Conservation (phyloP, 192 early-diverging fungal species). For the Geosiphon pyriformis region DNA sequence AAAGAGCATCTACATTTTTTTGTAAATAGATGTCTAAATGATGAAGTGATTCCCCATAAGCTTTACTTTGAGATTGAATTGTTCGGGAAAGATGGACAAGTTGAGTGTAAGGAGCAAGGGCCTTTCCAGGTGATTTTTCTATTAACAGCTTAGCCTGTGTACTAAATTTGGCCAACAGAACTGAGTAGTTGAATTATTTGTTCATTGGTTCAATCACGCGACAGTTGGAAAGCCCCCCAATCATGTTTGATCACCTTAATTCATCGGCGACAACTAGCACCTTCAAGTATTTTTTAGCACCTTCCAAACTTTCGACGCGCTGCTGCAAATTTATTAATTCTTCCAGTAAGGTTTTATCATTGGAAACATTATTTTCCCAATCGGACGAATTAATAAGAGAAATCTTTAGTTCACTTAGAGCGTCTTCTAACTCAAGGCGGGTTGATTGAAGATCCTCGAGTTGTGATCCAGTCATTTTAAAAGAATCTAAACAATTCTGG, state of each 20-base stretch:
- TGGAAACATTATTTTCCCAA: background rate
- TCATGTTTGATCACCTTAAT: conserved; percentile 33
- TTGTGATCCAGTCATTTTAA: conserved; percentile 2
- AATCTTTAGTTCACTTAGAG: background rate
- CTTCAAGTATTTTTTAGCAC: conserved; percentile 39
- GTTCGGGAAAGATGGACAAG: conserved; percentile 31
- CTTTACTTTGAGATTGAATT: conserved; percentile 24
- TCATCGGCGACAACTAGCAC: conserved; percentile 37
- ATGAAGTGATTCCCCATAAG: conserved; percentile 14
- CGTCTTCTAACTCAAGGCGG: conserved; percentile 16
- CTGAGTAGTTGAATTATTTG: background rate
- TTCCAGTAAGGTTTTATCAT: conserved; percentile 8
- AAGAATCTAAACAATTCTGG: background rate
- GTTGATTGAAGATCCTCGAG: conserved; percentile 22
- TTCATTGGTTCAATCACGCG: conserved; percentile 14
- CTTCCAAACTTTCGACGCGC: conserved; percentile 29
- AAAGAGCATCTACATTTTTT: conserved; percentile 30
- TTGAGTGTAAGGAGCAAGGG: conserved; percentile 37
- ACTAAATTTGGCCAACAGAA: conserved; percentile 3
- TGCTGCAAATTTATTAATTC: conserved; percentile 31
- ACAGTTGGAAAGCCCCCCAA: too few species aligned
- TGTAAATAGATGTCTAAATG: conserved; percentile 35
- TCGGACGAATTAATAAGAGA: background rate
- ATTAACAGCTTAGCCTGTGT: conserved; percentile 33
- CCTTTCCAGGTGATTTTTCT: conserved; percentile 32